Evolutionary conservation across 345 rosid genomes (phyloP).

Genomic region (Chamaenerion angustifolium): DNA sequence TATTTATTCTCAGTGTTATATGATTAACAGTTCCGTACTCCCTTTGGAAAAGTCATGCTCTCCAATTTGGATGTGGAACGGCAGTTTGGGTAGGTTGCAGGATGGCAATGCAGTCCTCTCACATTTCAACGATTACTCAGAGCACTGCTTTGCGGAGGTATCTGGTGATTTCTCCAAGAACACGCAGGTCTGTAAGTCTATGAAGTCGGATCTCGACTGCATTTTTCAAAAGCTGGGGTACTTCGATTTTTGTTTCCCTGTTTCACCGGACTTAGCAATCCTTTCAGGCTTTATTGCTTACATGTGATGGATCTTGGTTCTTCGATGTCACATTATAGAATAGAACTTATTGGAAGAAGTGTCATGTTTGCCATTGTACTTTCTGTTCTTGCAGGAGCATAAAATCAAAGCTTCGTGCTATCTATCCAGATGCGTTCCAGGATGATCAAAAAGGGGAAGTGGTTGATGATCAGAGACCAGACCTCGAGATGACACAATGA

Average conservation of each 20-base stretch:
- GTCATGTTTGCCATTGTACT: background rate
- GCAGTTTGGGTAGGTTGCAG: conserved; percentile 88
- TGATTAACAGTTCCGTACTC: too few species aligned
- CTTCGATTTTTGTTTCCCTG: too few species aligned
- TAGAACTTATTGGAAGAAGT: too few species aligned
- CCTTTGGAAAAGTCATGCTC: background rate
- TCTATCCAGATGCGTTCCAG: conserved; percentile 85
- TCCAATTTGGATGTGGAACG: conserved; percentile 2
- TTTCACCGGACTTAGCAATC: too few species aligned
- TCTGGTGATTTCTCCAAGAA: conserved; percentile 55
- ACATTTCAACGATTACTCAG: conserved; percentile 79
- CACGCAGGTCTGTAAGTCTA: conserved; percentile 52
- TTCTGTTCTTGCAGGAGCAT: conserved; percentile 46
- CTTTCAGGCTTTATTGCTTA: too few species aligned
- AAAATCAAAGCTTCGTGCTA: conserved; percentile 51
- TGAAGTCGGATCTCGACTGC: conserved; percentile 85
- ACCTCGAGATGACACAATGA: conserved; percentile 53
- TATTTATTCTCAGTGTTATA: background rate
- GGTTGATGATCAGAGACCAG: conserved; percentile 53
- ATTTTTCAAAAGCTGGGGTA: conserved; percentile 85
- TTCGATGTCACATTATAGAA: too few species aligned
- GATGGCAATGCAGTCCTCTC: conserved; percentile 86
- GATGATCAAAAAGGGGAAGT: conserved; percentile 47
- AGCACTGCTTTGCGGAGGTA: conserved; percentile 66
- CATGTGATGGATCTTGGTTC: background rate